phyloP scores from a whole-genome alignment of 23 red algal species.

The Agarophyton chilense region DNA sequence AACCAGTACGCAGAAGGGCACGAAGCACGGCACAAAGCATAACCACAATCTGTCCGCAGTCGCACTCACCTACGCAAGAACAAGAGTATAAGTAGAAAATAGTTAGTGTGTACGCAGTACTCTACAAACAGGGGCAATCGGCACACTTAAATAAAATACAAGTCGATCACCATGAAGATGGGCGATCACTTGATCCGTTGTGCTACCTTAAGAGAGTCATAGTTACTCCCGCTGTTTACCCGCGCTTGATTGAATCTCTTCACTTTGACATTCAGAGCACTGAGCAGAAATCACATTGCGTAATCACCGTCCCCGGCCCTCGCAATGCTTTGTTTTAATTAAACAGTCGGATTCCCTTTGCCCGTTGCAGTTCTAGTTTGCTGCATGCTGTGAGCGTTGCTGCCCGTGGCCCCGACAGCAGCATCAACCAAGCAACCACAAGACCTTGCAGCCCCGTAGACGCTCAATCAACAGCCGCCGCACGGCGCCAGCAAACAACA shows the following conservation, averaged over 20 bases:
- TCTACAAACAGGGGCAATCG: background rate
- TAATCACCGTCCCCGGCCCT: slow-evolving; percentile 38
- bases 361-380: slow-evolving; percentile 42
- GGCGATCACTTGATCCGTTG: too few species aligned
- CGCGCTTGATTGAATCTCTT: slow-evolving; percentile 41
- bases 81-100: too few species aligned
- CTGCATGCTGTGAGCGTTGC: slow-evolving; percentile 35
- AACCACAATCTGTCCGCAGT: too few species aligned
- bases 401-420: background rate
- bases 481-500: background rate
- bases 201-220: slow-evolving; percentile 39
- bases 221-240: slow-evolving; percentile 43
- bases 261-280: slow-evolving; percentile 36
- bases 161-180: background rate
- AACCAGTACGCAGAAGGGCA: too few species aligned
- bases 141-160: background rate
- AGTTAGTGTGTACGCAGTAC: background rate
- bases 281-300: slow-evolving; percentile 44
- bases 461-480: slow-evolving; percentile 24
- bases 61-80: too few species aligned
- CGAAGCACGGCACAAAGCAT: too few species aligned
- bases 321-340: slow-evolving; percentile 46
- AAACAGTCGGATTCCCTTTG: slow-evolving; percentile 39
- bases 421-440: slow-evolving; percentile 5
- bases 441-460: background rate